Conservation (phyloP, 208 protist species). For the Acanthamoeba polyphaga region DNA sequence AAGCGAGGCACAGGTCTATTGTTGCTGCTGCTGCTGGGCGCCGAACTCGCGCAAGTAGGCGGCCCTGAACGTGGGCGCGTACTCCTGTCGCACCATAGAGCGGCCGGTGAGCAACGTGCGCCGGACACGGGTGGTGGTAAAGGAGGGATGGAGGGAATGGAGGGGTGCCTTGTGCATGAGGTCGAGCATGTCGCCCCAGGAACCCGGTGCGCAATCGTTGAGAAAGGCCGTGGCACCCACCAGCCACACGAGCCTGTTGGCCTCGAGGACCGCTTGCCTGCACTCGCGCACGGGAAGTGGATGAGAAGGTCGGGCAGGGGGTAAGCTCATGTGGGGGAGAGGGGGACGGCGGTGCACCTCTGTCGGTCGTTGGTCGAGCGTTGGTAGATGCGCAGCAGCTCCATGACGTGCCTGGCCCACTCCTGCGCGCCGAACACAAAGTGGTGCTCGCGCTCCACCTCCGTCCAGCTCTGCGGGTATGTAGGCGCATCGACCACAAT, state of each 20-base stretch:
- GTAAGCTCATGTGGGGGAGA: not conserved
- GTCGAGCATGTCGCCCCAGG: conserved; percentile 55
- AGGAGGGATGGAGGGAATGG: not conserved
- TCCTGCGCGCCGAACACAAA: conserved; percentile 37
- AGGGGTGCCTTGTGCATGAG: conserved; percentile 50
- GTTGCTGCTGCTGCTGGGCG: not conserved
- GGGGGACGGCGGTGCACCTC: not conserved
- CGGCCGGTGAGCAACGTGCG: too few relatives aligned
- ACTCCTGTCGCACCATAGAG: not conserved
- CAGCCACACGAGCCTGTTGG: conserved; percentile 63
- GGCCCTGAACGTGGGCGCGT: conserved; percentile 30
- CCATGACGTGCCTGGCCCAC: conserved; percentile 1
- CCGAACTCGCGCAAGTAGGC: conserved; percentile 16
- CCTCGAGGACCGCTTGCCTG: conserved; percentile 39
- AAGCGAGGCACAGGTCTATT: not conserved
- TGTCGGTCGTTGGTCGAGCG: not conserved
- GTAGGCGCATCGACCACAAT: too few relatives aligned
- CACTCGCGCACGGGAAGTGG: not conserved
- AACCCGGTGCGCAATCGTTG: not conserved
- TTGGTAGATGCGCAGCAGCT: conserved; percentile 53
- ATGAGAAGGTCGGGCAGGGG: too few relatives aligned
- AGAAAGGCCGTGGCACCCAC: conserved; percentile 59
- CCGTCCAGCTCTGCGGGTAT: not conserved
- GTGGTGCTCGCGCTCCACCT: not conserved
- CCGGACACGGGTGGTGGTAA: too few relatives aligned